Evolutionary conservation across 202 grass and related monocot species (phyloP).

Genomic region (Musa balbisiana): DNA sequence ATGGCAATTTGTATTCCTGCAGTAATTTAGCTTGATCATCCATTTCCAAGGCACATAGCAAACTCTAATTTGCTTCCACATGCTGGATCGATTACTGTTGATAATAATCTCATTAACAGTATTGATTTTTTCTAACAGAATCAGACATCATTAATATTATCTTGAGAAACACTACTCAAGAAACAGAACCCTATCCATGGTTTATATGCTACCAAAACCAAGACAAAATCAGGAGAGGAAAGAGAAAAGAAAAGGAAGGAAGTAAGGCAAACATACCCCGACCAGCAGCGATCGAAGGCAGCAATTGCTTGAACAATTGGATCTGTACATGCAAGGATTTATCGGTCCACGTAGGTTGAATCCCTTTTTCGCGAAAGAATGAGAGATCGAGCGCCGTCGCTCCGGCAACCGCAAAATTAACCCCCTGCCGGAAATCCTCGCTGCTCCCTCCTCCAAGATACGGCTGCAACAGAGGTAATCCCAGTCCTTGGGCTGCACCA

Average conservation of each 20-base stretch:
- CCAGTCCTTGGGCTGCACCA: conserved; percentile 23
- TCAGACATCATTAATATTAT: neutral
- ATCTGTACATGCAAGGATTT: conserved; percentile 19
- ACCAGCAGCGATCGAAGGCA: conserved; percentile 9
- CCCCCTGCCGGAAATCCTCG: conserved; percentile 8
- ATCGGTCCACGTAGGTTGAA: neutral
- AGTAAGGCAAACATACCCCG: neutral
- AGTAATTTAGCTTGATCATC: neutral
- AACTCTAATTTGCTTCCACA: neutral
- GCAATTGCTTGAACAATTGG: conserved; percentile 22
- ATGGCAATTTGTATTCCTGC: neutral
- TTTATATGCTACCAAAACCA: neutral
- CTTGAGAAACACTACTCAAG: neutral
- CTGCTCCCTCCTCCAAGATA: conserved; percentile 3
- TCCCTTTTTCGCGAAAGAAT: conserved; percentile 15
- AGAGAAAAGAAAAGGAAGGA: neutral
- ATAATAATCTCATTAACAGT: neutral
- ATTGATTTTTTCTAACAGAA: neutral
- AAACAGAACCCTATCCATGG: neutral
- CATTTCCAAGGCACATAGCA: neutral
- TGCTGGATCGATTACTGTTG: neutral
- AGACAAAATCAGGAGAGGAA: neutral
- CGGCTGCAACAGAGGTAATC: conserved; percentile 21
- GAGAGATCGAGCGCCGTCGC: conserved; percentile 8
- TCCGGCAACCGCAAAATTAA: conserved; percentile 11